Evolutionary conservation across 352 stramenopile genomes (phyloP), one percentile per base, ranked within the genome.

Genomic region (Phytophthora quininea): DNA sequence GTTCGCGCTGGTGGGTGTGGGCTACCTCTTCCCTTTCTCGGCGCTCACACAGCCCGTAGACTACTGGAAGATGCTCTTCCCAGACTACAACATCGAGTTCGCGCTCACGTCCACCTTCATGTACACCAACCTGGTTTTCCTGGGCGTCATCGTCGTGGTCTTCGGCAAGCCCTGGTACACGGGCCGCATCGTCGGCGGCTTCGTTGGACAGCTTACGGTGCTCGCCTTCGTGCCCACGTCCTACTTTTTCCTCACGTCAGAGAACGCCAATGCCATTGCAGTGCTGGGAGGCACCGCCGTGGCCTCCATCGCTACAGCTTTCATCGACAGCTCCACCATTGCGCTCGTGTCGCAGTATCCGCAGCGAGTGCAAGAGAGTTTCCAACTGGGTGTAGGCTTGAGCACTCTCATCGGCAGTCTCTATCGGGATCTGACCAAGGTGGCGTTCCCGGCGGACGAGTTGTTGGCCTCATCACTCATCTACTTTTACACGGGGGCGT

Each of bases 61-160:
- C 74, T 96, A 94, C 71, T 96, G 88, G 86, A 86, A 89, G 54
- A 71, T 90, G 74, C 74, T 94, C 14, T 96, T 94, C 60, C 88
- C 88, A 3, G 83, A 94, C 71, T 93, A 79, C 68, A 96, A 93
- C 71, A 92, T 96, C 54, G 88, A 96, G 69, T 96, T 94, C 59
- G 78, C 79, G 31, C 79, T 96, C 62, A 94, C 88, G 12, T 93
- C 82, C 43, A 81, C 77, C 32, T 96, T 92, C 70, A 92, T 94
- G 84, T 92, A 92, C 69, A 91, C 86, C 8, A 96, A 96, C 61
- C 58, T 94, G 6, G 57, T 69, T n/a, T 82, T 88, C 56, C 66
- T 96, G 11, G 76, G 46, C 35, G 46, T 90, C 43, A 81, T 96
- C 64, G 86, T 96, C 43, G 61, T 90, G 42, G 76, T 85, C 30